Percentiles rank a stretch among this genome's conserved stretches.
Evolutionary conservation across 768 basidiomycete species (phyloP).

Genomic region (Tulasnella sp.): DNA sequence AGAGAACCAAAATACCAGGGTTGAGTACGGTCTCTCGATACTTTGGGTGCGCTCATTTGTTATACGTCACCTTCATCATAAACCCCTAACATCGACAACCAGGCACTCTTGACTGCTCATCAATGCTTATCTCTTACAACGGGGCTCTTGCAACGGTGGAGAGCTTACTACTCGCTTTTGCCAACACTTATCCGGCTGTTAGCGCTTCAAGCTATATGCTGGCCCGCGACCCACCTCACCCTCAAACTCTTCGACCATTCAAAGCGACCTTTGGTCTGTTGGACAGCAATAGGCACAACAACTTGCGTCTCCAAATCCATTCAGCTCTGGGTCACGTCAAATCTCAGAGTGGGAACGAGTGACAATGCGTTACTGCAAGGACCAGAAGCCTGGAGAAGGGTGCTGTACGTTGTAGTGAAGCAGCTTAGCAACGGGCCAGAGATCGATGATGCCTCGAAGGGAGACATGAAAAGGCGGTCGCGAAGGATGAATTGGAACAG

Average conservation of each 20-base stretch:
- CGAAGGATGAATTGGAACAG: slow-evolving; percentile 72
- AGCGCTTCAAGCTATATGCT: slow-evolving; percentile 90
- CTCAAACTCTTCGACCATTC: slow-evolving; percentile 57
- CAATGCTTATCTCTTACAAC: slow-evolving; percentile 82
- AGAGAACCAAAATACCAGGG: slow-evolving; percentile 22
- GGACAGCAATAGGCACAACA: slow-evolving; percentile 83
- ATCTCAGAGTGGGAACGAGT: slow-evolving; percentile 34
- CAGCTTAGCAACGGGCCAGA: no score
- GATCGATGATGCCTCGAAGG: neutral
- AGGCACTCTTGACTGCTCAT: slow-evolving; percentile 77
- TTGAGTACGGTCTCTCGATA: slow-evolving; percentile 54
- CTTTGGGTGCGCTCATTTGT: slow-evolving; percentile 47
- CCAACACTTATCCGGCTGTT: slow-evolving; percentile 84
- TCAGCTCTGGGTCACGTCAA: slow-evolving; percentile 94
- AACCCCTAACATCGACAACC: neutral
- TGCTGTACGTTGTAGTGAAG: slow-evolving; percentile 1
- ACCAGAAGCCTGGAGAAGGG: slow-evolving; percentile 9
- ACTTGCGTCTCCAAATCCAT: slow-evolving; percentile 69
- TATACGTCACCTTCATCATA: neutral
- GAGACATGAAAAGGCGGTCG: slow-evolving; percentile 5
- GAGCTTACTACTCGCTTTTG: slow-evolving; percentile 75
- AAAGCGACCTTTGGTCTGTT: slow-evolving; percentile 65
- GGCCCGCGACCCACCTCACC: slow-evolving; percentile 84
- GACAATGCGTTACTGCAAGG: slow-evolving; percentile 21
- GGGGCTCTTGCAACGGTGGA: slow-evolving; percentile 82